Evolutionary conservation across 371 early-diverging fungal genomes (phyloP).

Genomic region (Mortierella sp.): DNA sequence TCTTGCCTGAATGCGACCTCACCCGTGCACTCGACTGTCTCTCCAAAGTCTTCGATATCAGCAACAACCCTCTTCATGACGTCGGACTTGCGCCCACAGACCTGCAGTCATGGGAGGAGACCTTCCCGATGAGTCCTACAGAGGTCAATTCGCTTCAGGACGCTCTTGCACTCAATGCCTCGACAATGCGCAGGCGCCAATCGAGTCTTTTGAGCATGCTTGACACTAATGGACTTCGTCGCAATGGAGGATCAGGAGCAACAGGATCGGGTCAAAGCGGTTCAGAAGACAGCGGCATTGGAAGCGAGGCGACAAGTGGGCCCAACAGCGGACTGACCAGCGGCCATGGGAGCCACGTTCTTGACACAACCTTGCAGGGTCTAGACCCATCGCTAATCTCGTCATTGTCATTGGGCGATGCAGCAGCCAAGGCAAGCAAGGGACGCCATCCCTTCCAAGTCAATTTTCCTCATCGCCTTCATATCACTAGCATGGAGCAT

Average conservation of each 20-base stretch:
- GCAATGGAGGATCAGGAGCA: neutral
- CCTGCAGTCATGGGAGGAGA: conserved; percentile 45
- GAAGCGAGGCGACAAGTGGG: conserved; percentile 42
- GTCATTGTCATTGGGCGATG: conserved; percentile 28
- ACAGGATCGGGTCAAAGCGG: neutral
- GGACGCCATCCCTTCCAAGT: conserved; percentile 25
- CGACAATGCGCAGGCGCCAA: conserved; percentile 12
- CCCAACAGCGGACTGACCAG: conserved; percentile 36
- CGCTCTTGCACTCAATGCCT: conserved; percentile 37
- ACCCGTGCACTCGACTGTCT: conserved; percentile 44
- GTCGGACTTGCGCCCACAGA: conserved; percentile 28
- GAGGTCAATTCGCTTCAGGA: conserved; percentile 43
- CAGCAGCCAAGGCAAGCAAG: conserved; percentile 11
- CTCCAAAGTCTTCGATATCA: conserved; percentile 26
- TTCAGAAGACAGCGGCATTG: conserved; percentile 41
- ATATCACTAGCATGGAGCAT: conserved; percentile 52
- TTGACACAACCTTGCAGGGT: conserved; percentile 22
- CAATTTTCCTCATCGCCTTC: conserved; percentile 35
- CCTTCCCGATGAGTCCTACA: conserved; percentile 33
- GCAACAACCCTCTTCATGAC: conserved; percentile 48
- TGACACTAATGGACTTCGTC: neutral
- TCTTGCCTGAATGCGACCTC: conserved; percentile 53
- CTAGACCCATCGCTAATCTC: conserved; percentile 38
- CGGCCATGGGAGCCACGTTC: conserved; percentile 36
- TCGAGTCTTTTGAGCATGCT: conserved; percentile 9